Percentiles rank a stretch among this genome's conserved stretches.
Conservation (phyloP, 768 basidiomycete species). For the Boletus reticuloceps region DNA sequence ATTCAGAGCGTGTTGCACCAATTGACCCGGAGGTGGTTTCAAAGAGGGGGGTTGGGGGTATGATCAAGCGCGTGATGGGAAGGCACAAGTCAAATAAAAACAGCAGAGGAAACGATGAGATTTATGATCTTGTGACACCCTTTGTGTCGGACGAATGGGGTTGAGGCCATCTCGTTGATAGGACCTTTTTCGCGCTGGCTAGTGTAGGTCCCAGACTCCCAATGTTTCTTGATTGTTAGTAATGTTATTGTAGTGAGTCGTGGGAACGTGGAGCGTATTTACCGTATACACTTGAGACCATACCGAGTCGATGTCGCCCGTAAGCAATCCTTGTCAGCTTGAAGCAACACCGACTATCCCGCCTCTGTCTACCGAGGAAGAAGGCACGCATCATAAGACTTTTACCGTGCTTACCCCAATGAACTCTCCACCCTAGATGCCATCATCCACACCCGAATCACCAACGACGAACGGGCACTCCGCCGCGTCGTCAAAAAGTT, state of each 20-base stretch:
- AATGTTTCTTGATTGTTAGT: background rate
- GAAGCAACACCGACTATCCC: constrained; percentile 32
- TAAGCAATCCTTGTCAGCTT: background rate
- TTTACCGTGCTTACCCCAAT: constrained; percentile 13
- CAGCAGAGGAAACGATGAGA: constrained; percentile 68
- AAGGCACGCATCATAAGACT: constrained; percentile 40
- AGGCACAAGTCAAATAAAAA: constrained; percentile 44
- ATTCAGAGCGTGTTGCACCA: constrained; percentile 22
- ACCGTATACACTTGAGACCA: background rate
- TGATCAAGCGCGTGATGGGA: constrained; percentile 63
- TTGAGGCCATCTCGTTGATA: constrained; percentile 21
- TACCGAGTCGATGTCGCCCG: constrained; percentile 3
- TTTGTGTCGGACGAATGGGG: constrained; percentile 79
- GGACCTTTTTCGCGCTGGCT: too few relatives aligned
- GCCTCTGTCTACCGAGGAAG: constrained; percentile 58
- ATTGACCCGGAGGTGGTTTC: constrained; percentile 38
- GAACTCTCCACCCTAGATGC: constrained; percentile 49
- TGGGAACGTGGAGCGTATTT: background rate
- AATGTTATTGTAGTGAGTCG: background rate
- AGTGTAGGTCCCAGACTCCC: too few relatives aligned
- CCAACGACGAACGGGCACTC: constrained; percentile 77
- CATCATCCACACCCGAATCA: constrained; percentile 77
- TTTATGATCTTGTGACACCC: constrained; percentile 79
- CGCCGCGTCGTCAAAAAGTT: constrained; percentile 81
- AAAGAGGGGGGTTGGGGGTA: constrained; percentile 44